Conservation (phyloP, 1,284 basidiomycete species). For the Schizopora paradoxa region DNA sequence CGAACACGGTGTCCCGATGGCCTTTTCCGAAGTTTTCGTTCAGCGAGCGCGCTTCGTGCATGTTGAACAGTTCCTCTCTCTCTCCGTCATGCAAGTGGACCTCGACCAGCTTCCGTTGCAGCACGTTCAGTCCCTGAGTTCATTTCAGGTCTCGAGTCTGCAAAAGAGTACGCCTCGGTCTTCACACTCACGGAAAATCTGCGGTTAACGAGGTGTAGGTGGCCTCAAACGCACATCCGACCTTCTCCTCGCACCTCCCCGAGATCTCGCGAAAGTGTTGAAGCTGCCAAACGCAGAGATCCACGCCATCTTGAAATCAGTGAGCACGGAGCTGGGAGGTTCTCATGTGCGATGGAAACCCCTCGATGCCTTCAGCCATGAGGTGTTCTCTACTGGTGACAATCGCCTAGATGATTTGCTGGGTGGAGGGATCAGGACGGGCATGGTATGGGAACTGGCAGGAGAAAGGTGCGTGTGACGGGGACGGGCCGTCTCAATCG, state of each 20-base stretch:
- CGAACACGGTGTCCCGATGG: too few species aligned
- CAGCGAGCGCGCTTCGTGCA: too few species aligned
- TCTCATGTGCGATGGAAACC: slow-evolving; percentile 34
- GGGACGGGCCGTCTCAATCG: slow-evolving; percentile 11
- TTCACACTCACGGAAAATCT: too few species aligned
- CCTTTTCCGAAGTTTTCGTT: too few species aligned
- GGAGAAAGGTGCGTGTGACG: slow-evolving; percentile 70
- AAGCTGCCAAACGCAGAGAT: slow-evolving; percentile 43
- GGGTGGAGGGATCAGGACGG: slow-evolving; percentile 70
- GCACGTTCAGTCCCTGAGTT: too few species aligned
- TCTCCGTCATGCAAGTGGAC: too few species aligned
- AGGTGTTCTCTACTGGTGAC: slow-evolving; percentile 67
- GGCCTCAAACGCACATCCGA: slow-evolving; percentile 32
- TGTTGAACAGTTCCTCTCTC: too few species aligned
- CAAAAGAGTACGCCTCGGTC: too few species aligned
- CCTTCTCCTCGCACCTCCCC: slow-evolving; percentile 41
- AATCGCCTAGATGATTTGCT: slow-evolving; percentile 55
- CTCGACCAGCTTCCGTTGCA: too few species aligned
- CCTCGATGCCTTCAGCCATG: slow-evolving; percentile 32
- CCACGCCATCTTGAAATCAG: slow-evolving; percentile 41
- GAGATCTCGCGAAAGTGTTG: slow-evolving; percentile 51
- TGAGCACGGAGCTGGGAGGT: slow-evolving; percentile 37
- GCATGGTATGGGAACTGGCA: slow-evolving; percentile 77
- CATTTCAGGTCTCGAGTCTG: too few species aligned
- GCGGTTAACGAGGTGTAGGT: slow-evolving; percentile 26